These are phyloP conservation scores for Fagopyrum homotropicum DNA, from an alignment of 148 eudicot species.

Conservation along the genomic window DNA sequence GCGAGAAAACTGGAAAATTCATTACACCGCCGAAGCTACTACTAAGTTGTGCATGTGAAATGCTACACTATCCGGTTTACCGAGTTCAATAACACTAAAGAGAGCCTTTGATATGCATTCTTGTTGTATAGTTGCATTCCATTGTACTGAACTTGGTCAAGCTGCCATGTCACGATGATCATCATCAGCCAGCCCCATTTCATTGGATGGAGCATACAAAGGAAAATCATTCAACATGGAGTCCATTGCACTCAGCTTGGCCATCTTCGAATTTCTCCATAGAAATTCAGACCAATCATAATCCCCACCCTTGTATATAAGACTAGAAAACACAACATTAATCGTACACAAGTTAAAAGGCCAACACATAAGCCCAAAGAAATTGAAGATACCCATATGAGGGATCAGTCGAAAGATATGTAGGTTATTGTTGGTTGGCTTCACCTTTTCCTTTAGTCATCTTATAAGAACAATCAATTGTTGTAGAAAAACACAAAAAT, in stretches of 20 bases:
- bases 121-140: conserved; percentile 12
- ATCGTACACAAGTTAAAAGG: too few species aligned
- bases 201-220: conserved; percentile 40
- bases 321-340: neutral
- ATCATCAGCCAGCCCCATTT: conserved; percentile 28
- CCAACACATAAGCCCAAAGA: too few species aligned
- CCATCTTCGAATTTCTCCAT: too few species aligned
- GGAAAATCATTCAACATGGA: conserved; percentile 28
- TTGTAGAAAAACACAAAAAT: too few species aligned
- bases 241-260: too few species aligned
- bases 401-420: too few species aligned
- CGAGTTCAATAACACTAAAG: conserved; percentile 13
- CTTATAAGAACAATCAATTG: too few species aligned
- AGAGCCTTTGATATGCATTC: conserved; percentile 27
- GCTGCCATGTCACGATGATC: neutral
- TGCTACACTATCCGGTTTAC: neutral
- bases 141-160: too few species aligned
- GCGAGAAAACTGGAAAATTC: neutral
- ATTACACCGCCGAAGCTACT: too few species aligned
- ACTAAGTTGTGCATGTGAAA: neutral
- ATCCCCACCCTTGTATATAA: conserved; percentile 6
- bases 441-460: neutral
- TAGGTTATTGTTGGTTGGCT: neutral
- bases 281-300: too few species aligned
- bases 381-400: neutral